These are phyloP conservation scores for Puccinia horiana DNA, from an alignment of 1,284 basidiomycete genomes.

Conservation along the genomic window DNA sequence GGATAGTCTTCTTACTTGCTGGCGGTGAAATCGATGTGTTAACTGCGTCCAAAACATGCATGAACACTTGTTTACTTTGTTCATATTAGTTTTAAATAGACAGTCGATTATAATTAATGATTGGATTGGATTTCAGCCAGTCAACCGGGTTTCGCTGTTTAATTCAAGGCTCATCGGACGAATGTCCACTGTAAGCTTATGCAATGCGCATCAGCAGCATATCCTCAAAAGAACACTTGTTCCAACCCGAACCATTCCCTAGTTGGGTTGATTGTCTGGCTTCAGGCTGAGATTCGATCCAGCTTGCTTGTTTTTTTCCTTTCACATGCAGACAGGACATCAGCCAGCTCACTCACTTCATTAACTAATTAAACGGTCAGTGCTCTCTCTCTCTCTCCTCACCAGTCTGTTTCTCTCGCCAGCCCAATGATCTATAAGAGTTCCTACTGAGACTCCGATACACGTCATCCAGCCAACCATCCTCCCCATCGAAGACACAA, in stretches of 20 bases:
- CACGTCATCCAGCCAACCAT: background rate
- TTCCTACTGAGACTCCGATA: background rate
- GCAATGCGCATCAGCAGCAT: too few relatives aligned
- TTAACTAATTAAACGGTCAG: conserved; percentile 2
- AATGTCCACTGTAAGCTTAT: too few relatives aligned
- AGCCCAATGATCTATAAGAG: background rate
- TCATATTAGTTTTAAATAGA: too few relatives aligned
- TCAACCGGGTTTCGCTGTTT: too few relatives aligned
- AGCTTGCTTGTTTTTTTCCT: background rate
- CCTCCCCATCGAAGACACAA: background rate
- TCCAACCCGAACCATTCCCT: background rate
- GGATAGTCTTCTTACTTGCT: background rate
- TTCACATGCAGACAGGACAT: background rate
- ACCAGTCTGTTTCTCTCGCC: background rate
- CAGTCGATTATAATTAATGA: too few relatives aligned
- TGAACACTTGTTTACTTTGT: too few relatives aligned
- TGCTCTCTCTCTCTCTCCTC: background rate
- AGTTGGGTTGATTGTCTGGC: background rate
- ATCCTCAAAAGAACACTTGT: background rate
- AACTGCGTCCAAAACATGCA: background rate
- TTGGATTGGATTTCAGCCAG: too few relatives aligned
- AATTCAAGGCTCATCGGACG: too few relatives aligned
- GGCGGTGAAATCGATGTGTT: background rate
- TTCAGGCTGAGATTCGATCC: background rate
- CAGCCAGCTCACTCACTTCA: background rate